Conservation (phyloP, 768 basidiomycete species). For the Rhizopogon roseolus region DNA sequence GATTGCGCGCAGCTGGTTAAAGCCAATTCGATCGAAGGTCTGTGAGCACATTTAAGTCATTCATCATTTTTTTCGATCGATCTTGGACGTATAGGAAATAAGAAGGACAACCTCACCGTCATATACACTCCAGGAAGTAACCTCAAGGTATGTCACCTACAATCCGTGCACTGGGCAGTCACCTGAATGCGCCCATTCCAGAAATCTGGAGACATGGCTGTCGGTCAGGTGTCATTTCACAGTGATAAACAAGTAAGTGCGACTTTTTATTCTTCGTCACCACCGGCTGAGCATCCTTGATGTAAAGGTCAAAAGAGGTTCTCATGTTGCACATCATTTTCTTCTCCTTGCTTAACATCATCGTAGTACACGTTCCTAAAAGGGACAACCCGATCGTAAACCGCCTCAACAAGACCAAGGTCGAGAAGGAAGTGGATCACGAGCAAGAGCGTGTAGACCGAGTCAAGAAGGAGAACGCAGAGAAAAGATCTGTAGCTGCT, state of each 20-base stretch:
- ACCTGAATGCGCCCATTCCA: slow-evolving; percentile 24
- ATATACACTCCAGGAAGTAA: slow-evolving; percentile 94
- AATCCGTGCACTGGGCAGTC: not conserved
- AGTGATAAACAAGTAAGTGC: slow-evolving; percentile 72
- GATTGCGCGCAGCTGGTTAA: slow-evolving; percentile 97
- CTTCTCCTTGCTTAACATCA: not conserved
- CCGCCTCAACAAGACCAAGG: slow-evolving; percentile 89
- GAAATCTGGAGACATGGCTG: slow-evolving; percentile 98
- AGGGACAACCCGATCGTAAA: slow-evolving; percentile 91
- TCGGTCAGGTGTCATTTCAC: slow-evolving; percentile 94
- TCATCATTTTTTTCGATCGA: not conserved
- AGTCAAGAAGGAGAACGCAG: slow-evolving; percentile 68
- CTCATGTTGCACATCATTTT: not conserved
- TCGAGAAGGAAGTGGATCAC: slow-evolving; percentile 81
- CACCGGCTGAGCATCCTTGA: not conserved
- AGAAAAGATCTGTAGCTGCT: slow-evolving; percentile 54
- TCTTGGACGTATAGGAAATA: slow-evolving; percentile 63
- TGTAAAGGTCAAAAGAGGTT: slow-evolving; percentile 77
- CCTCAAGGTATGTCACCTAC: slow-evolving; percentile 58
- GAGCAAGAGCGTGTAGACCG: slow-evolving; percentile 85
- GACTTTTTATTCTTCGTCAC: not conserved
- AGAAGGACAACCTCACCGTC: slow-evolving; percentile 88
- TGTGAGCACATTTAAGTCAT: not conserved
- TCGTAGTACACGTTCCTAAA: slow-evolving; percentile 65
- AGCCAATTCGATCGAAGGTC: slow-evolving; percentile 95